A percentile compares a stretch with the other conserved stretches of the same genome.
These are phyloP conservation scores for Fusarium agapanthi DNA, from an alignment of 2,329 filamentous ascomycete genomes.

Conservation along the genomic window DNA sequence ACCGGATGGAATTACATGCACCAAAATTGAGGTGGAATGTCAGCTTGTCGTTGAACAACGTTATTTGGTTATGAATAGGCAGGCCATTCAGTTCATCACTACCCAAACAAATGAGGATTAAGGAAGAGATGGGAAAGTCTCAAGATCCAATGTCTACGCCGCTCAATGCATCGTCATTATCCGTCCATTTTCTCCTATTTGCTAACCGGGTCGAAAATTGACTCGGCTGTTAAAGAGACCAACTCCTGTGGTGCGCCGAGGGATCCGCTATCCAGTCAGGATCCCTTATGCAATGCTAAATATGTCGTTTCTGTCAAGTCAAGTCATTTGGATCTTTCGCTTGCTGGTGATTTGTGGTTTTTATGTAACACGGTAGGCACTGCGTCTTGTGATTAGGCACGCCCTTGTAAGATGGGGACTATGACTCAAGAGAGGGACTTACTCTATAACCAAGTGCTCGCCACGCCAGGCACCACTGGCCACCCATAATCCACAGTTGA, in stretches of 20 bases:
- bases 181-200: slow-evolving; percentile 27
- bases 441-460: slow-evolving; percentile 58
- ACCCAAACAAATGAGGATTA: slow-evolving; percentile 10
- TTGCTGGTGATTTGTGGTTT: slow-evolving; percentile 5
- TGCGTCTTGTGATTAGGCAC: slow-evolving; percentile 27
- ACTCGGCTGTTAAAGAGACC: slow-evolving; percentile 15
- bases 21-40: slow-evolving; percentile 19
- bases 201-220: slow-evolving; percentile 28
- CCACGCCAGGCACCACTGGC: slow-evolving; percentile 58
- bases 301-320: slow-evolving; percentile 2
- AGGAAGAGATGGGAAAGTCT: slow-evolving; percentile 13
- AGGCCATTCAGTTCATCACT: slow-evolving; percentile 25
- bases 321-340: slow-evolving; percentile 2
- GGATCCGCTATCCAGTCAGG: slow-evolving; percentile 33
- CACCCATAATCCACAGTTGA: slow-evolving; percentile 61
- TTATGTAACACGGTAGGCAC: slow-evolving; percentile 49
- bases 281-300: slow-evolving; percentile 39
- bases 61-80: slow-evolving; percentile 21
- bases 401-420: neutral
- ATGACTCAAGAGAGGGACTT: slow-evolving; percentile 34
- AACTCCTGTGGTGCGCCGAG: slow-evolving; percentile 34
- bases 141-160: slow-evolving; percentile 22
- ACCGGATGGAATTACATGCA: neutral
- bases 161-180: slow-evolving; percentile 32
- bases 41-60: slow-evolving; percentile 16